Conservation (phyloP, 1,284 basidiomycete genomes). For the Veloboletus limbatus region DNA sequence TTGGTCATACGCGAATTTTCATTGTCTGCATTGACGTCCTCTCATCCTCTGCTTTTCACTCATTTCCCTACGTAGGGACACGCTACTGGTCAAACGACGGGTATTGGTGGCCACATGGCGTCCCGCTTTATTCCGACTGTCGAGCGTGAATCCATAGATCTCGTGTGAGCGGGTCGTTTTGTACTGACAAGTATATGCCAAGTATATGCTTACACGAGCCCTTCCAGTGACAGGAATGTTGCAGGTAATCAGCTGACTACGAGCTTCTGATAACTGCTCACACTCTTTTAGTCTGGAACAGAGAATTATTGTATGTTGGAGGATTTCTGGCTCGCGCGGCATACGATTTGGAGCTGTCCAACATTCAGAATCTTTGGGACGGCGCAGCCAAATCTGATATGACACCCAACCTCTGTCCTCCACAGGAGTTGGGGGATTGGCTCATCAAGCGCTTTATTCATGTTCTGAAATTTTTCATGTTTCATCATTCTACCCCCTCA, state of each 20-base stretch:
- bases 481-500: conserved; percentile 84
- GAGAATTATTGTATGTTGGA: conserved; percentile 81
- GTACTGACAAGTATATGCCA: not conserved
- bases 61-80: conserved; percentile 51
- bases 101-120: conserved; percentile 88
- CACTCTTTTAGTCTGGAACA: conserved; percentile 71
- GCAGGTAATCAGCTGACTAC: conserved; percentile 46
- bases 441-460: conserved; percentile 74
- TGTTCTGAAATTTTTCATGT: conserved; percentile 87
- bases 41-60: not conserved
- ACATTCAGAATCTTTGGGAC: conserved; percentile 56
- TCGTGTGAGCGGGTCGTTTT: conserved; percentile 37
- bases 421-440: conserved; percentile 46
- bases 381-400: conserved; percentile 38
- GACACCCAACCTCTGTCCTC: conserved; percentile 24
- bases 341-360: conserved; percentile 82
- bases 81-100: conserved; percentile 88
- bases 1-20: conserved; percentile 69
- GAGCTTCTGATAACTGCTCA: not conserved
- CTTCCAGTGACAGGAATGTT: conserved; percentile 68
- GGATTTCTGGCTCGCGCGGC: conserved; percentile 80
- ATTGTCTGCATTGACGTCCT: conserved; percentile 50
- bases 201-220: conserved; percentile 4
- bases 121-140: conserved; percentile 96
- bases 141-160: conserved; percentile 91